phyloP scores from a whole-genome alignment of 192 early-diverging fungal genomes.

The Pilobolus umbonatus region DNA sequence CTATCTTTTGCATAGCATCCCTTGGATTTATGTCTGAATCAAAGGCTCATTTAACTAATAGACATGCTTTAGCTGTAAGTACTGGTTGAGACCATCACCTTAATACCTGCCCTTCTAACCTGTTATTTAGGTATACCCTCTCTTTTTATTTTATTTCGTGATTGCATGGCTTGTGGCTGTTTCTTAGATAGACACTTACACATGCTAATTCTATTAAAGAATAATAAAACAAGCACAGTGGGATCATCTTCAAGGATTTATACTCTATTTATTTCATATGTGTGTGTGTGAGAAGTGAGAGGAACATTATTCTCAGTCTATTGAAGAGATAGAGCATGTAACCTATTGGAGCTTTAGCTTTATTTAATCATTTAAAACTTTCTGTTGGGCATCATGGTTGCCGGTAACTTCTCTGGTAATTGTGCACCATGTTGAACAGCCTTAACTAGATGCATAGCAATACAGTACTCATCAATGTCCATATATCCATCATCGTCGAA shows the following conservation, averaged over 20 bases:
- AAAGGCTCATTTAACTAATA: slow-evolving; percentile 67
- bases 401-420: slow-evolving; percentile 28
- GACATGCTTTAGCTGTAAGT: slow-evolving; percentile 73
- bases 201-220: neutral
- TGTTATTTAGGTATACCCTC: slow-evolving; percentile 67
- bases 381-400: slow-evolving; percentile 25
- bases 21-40: slow-evolving; percentile 88
- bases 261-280: neutral
- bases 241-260: no score
- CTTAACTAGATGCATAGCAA: slow-evolving; percentile 59
- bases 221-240: neutral
- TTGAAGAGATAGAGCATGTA: no score
- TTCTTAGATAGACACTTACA: slow-evolving; percentile 36
- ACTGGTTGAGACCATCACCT: neutral
- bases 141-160: slow-evolving; percentile 92
- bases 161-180: slow-evolving; percentile 93
- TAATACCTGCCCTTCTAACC: neutral
- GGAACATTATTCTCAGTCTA: no score
- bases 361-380: slow-evolving; percentile 26
- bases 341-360: no score
- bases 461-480: slow-evolving; percentile 64
- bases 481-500: slow-evolving; percentile 62
- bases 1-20: slow-evolving; percentile 54
- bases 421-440: slow-evolving; percentile 25
- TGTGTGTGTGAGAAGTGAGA: neutral